Evolutionary conservation across 1,284 basidiomycete species (phyloP), one percentile per base, ranked within the genome.

Genomic region (Cryptococcus floricola): DNA sequence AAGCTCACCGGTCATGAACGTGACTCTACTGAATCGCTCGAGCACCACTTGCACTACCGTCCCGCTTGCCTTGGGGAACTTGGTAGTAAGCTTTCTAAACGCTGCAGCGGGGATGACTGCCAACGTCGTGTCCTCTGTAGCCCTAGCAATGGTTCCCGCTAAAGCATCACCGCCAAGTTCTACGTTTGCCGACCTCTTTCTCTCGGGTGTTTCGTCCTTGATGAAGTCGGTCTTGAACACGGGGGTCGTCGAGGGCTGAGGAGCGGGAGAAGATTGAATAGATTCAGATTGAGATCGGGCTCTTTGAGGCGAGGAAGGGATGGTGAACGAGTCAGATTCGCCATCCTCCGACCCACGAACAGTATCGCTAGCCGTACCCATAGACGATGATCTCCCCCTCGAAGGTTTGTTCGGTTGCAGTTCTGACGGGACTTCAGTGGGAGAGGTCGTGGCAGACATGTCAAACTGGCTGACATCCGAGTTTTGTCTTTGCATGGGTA

Each of bases 91-190:
- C 53, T 74, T 75, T 27, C 66, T 83, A 79, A 99, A 99, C 4
- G 95, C 96, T 72, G 97, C 92, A 1, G 95, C 94, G 5, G 95
- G 96, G 54, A 99, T 98, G 14, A 98, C 95, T n/a, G 95, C 96
- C 8, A 99, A 80, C 0, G 95, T 98, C 4, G 91, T 92, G 71
- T 99, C 95, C 53, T 90, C 88, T 1, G 87, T 88, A 3, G 95
- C 96, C 31, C 94, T 82, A 13, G 93, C 94, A 34, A 98, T 85
- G 3, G 87, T 73, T 7, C 74, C 72, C 43, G 68, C 61, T 19
- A 74, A 45, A 8, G 67, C 65, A 7, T 46, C 37, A 49, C 51
- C 31, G 13, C 60, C 52, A 16, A 44, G 16, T 14, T 57, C 53
- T 18, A 46, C 16, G 16, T 39, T 18, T 45, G 42, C 46, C 2